Base-by-base conservation (phyloP, 176 grass and related monocot species). In the Leersia perrieri region DNA sequence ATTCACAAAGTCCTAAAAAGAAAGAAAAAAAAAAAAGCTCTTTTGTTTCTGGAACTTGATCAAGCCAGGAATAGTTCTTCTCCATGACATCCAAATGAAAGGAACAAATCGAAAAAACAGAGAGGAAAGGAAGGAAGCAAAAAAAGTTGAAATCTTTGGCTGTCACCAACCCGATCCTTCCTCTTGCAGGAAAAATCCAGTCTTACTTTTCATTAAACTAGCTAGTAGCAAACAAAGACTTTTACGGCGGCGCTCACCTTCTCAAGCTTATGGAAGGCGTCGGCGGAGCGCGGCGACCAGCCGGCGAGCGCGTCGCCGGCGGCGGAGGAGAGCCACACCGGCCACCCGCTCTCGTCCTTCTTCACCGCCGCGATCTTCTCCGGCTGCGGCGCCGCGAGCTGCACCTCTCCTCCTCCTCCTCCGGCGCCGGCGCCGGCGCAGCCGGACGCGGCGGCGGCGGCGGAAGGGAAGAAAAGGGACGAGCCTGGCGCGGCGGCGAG, bases 251-350 rank as follows among this genome's bases (percentile, higher is more conserved):
- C 3, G 55, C 51, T 66, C 74, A 99, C 97, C 97, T 96, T 99
- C 82, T 99, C 89, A 12, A 99, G 82, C 85, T 91, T 99, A 33
- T 87, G 81, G 86, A 94, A 99, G 60, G 93, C 82, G 82, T 93
- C 85, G 66, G 97, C 97, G 60, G 87, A 60, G 82, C 97, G 97
- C n/a, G 97, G 97, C 40, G 72, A 11, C 89, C 88, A 96, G 5
- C 97, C 93, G 12, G 5, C n/a, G 57, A 99, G 89, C 66, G 92
- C 84, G 77, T 93, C 93, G 23, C 91, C 93, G 63, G 93, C 97
- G 32, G 80, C 89, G 20, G 76, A 25, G 60, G 93, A 84, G 67
- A 99, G 89, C 97, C 97, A 99, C 68, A 87, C 73, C 29, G 97
- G 97, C 97, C 97, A 99, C 63, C 90, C 93, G 75, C 79, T 49